A percentile compares a stretch with the other conserved stretches of the same genome.
phyloP scores from a whole-genome alignment of 805 yeast species.

The Cyberlindnera samutprakarnensis region DNA sequence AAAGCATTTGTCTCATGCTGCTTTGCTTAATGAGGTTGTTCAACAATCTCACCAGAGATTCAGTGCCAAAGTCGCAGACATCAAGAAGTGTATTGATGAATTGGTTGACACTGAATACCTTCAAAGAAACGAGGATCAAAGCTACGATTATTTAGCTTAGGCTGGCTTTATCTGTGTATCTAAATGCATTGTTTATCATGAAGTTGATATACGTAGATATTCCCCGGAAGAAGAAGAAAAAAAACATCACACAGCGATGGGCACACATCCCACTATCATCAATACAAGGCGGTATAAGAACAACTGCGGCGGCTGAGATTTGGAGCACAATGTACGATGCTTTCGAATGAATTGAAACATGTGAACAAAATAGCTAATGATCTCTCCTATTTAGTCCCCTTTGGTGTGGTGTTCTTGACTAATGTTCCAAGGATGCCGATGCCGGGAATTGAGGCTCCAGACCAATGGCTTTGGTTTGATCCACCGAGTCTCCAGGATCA shows the following conservation, averaged over 20 bases:
- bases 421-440: slow-evolving; percentile 34
- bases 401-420: slow-evolving; percentile 42
- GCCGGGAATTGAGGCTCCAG: slow-evolving; percentile 30
- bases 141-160: slow-evolving; percentile 76
- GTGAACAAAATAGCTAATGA: slow-evolving; percentile 11
- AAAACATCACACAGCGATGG: too few relatives aligned
- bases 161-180: too few relatives aligned
- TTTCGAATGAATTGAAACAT: too few relatives aligned
- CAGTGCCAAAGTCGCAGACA: slow-evolving; percentile 77
- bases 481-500: slow-evolving; percentile 27
- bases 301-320: too few relatives aligned
- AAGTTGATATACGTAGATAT: too few relatives aligned
- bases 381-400: slow-evolving; percentile 26
- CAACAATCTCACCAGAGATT: slow-evolving; percentile 77
- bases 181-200: too few relatives aligned
- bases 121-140: slow-evolving; percentile 63
- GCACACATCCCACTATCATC: too few relatives aligned
- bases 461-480: slow-evolving; percentile 53
- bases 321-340: too few relatives aligned
- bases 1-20: slow-evolving; percentile 69
- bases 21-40: slow-evolving; percentile 79
- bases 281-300: too few relatives aligned
- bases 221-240: too few relatives aligned
- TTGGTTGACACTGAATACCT: slow-evolving; percentile 83
- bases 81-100: slow-evolving; percentile 78